phyloP scores from a whole-genome alignment of 1,284 basidiomycete species.

The Tremellales sp. region DNA sequence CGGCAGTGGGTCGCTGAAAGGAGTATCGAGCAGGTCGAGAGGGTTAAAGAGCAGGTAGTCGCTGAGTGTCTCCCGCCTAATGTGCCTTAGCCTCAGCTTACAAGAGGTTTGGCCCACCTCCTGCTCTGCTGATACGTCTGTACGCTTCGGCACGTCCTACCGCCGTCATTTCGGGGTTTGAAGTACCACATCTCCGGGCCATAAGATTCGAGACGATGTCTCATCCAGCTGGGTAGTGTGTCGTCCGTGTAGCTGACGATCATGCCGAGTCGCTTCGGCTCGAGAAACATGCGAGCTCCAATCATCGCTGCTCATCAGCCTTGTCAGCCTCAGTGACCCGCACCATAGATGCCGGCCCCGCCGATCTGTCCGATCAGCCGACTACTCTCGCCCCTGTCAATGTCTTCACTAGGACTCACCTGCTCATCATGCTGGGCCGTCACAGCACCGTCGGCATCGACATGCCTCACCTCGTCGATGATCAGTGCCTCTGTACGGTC shows the following conservation, averaged over 20 bases:
- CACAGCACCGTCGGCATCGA: slow-evolving; percentile 32
- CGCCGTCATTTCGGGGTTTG: slow-evolving; percentile 27
- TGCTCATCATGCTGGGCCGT: slow-evolving; percentile 40
- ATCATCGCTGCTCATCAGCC: slow-evolving; percentile 28
- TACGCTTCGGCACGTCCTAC: slow-evolving; percentile 32
- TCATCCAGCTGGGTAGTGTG: slow-evolving; percentile 24
- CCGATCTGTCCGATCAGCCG: slow-evolving; percentile 32
- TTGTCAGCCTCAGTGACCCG: neutral
- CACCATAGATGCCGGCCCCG: slow-evolving; percentile 45
- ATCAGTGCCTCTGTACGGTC: slow-evolving; percentile 46
- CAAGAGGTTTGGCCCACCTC: slow-evolving; percentile 18
- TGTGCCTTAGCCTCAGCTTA: neutral
- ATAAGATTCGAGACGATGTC: slow-evolving; percentile 19
- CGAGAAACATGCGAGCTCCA: slow-evolving; percentile 41
- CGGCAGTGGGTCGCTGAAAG: slow-evolving; percentile 16
- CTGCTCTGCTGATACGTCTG: slow-evolving; percentile 36
- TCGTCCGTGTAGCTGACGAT: slow-evolving; percentile 35
- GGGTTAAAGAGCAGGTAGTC: slow-evolving; percentile 26
- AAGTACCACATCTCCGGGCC: slow-evolving; percentile 42
- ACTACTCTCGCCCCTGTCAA: neutral
- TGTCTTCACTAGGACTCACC: slow-evolving; percentile 23
- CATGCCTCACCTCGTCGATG: slow-evolving; percentile 41
- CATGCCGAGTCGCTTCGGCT: slow-evolving; percentile 32
- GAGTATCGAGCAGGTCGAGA: slow-evolving; percentile 14
- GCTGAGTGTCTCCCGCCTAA: slow-evolving; percentile 41